Percentiles rank a stretch among this genome's conserved stretches.
Evolutionary conservation across 1,284 basidiomycete genomes (phyloP).

Genomic region (Marasmius tenuissimus): DNA sequence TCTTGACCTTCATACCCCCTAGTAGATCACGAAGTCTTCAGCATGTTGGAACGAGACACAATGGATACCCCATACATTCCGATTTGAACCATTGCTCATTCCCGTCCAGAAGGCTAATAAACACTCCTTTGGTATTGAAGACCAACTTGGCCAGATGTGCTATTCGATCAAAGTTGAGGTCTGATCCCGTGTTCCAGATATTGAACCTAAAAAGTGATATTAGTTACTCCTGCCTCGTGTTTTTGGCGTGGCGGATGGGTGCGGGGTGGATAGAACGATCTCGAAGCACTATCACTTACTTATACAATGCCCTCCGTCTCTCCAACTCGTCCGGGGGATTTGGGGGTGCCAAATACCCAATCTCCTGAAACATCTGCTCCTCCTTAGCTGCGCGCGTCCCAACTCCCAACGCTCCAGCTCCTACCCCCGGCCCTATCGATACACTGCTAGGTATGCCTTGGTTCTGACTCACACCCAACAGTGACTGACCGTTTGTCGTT

Average conservation of each 20-base stretch:
- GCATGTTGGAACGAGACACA: conserved; percentile 10
- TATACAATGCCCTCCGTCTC: conserved; percentile 77
- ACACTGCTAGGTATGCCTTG: not conserved
- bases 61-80: conserved; percentile 53
- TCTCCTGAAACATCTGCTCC: conserved; percentile 42
- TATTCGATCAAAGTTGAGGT: conserved; percentile 92
- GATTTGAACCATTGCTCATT: conserved; percentile 88
- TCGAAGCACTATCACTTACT: conserved; percentile 40
- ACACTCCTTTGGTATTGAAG: conserved; percentile 86
- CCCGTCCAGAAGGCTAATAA: conserved; percentile 81
- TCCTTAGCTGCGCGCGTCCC: conserved; percentile 12
- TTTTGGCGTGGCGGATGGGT: too few species aligned
- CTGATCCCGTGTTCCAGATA: conserved; percentile 81
- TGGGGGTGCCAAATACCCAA: conserved; percentile 79
- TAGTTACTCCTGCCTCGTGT: not conserved
- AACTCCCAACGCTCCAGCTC: not conserved
- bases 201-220: conserved; percentile 60
- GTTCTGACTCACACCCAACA: conserved; percentile 2
- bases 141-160: conserved; percentile 89
- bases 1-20: conserved; percentile 65
- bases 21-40: conserved; percentile 8
- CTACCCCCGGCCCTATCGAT: not conserved
- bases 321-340: conserved; percentile 81
- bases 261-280: not conserved
- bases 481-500: not conserved